Base-by-base conservation (phyloP, 2,329 filamentous ascomycete species). In the Chalaropsis thielavioides region DNA sequence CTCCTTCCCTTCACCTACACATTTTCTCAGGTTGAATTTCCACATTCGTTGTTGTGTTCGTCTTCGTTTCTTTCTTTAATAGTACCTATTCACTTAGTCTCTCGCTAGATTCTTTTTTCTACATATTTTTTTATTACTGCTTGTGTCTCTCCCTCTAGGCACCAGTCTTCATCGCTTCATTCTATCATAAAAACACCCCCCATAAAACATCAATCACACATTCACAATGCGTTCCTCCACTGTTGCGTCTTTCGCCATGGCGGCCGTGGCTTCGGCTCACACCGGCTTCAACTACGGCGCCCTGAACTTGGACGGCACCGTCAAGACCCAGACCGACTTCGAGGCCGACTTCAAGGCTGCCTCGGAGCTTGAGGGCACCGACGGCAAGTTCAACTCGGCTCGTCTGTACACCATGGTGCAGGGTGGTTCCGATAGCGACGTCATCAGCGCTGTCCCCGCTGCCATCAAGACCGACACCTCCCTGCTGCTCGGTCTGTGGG, bases 401-500 rank as follows among this genome's bases (percentile, higher is more conserved):
- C 84, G 88, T 67, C 79, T 90, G n/a, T 91, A 87, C 76, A 90
- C 87, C 69, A 89, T 84, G 81, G 79, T 88, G 61, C 79, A 81
- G 76, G 70, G 62, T 60, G 22, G 43, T 69, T 86, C 86, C 5
- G 75, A 81, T 68, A 85, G 81, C 75, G 79, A 80, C 38, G 80
- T 84, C 70, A 90, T 88, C 71, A 78, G 81, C 49, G 89, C 87
- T 69, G 90, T 96, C 68, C 87, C 87, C 51, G 91, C 91, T 54
- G 91, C 90, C 71, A 90, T 95, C 75, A 82, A 81, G 70, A 89
- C 89, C 71, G 82, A 90, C 70, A 95, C 89, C 1, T 80, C 81
- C 54, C 81, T 96, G 31, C 81, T 96, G 11, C 83, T 96, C 13
- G 90, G 90, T 69, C 78, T 96, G 62, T 96, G 91, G 91, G 83